phyloP scores from a whole-genome alignment of 345 rosid genomes.

The Passiflora organensis region DNA sequence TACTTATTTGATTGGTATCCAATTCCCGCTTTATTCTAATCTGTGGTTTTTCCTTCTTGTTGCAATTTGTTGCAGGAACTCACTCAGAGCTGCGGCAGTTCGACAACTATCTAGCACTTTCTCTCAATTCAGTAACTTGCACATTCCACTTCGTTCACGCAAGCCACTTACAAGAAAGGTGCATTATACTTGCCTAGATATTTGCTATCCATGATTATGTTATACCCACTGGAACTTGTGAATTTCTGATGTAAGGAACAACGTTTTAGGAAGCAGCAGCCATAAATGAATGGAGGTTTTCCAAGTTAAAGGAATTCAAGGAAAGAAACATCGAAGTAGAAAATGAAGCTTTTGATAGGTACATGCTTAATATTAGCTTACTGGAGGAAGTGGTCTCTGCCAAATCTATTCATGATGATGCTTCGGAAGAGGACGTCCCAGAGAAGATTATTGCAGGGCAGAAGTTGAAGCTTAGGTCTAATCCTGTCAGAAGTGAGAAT shows the following conservation, averaged over 20 bases:
- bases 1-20: not conserved
- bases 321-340: constrained; percentile 69
- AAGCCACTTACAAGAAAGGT: constrained; percentile 89
- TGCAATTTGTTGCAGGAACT: constrained; percentile 46
- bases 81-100: constrained; percentile 60
- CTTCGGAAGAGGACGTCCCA: constrained; percentile 24
- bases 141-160: constrained; percentile 57
- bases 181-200: not conserved
- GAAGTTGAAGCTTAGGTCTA: constrained; percentile 47
- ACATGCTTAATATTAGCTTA: constrained; percentile 61
- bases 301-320: constrained; percentile 67
- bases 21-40: constrained; percentile 4
- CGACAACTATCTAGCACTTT: constrained; percentile 80
- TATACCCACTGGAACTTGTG: not conserved
- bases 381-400: constrained; percentile 70
- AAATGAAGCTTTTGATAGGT: constrained; percentile 80
- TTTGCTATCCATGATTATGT: constrained; percentile 4
- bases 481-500: constrained; percentile 46
- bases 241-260: constrained; percentile 5
- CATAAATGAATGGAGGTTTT: constrained; percentile 90
- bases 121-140: constrained; percentile 80
- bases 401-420: constrained; percentile 30
- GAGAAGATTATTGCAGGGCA: constrained; percentile 28
- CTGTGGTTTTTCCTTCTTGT: constrained; percentile 8
- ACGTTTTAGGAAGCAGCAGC: constrained; percentile 72